Conservation (phyloP, 1,139 yeast genomes). For the Magnusiomyces paraingens region DNA sequence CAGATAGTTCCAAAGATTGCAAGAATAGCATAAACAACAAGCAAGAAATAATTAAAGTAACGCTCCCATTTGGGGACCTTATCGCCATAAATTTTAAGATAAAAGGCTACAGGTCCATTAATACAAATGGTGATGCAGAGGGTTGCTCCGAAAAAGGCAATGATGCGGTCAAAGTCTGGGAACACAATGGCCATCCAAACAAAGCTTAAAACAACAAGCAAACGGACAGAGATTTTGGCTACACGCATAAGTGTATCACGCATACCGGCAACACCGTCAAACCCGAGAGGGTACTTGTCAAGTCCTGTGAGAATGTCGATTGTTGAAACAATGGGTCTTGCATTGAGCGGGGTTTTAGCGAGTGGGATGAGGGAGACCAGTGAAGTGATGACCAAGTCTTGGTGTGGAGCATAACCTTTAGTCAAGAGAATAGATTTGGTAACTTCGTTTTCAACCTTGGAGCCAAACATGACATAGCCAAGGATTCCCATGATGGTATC, state of each 20-base stretch:
- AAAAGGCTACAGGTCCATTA: slow-evolving; percentile 68
- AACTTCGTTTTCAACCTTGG: slow-evolving; percentile 64
- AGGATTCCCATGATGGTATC: slow-evolving; percentile 72
- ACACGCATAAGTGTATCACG: slow-evolving; percentile 8
- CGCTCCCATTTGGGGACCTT: slow-evolving; percentile 40
- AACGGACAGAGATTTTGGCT: slow-evolving; percentile 27
- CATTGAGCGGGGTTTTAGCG: slow-evolving; percentile 81
- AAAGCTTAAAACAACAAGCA: slow-evolving; percentile 38
- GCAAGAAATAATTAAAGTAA: slow-evolving; percentile 40
- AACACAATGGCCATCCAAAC: slow-evolving; percentile 52
- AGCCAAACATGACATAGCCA: slow-evolving; percentile 87
- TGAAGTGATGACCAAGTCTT: slow-evolving; percentile 57
- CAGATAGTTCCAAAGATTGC: slow-evolving; percentile 33
- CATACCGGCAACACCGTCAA: background rate
- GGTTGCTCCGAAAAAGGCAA: slow-evolving; percentile 78
- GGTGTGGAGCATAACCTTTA: slow-evolving; percentile 64
- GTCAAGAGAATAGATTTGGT: slow-evolving; percentile 69
- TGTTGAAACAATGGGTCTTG: slow-evolving; percentile 79
- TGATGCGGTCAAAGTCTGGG: slow-evolving; percentile 74
- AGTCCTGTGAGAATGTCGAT: slow-evolving; percentile 43
- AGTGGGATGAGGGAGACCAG: slow-evolving; percentile 77
- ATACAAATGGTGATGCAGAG: slow-evolving; percentile 77
- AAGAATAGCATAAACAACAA: slow-evolving; percentile 29
- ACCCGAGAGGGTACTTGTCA: slow-evolving; percentile 24
- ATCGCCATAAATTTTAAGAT: slow-evolving; percentile 49